phyloP scores from a whole-genome alignment of 768 basidiomycete species.

The Asterophora lycoperdoides region DNA sequence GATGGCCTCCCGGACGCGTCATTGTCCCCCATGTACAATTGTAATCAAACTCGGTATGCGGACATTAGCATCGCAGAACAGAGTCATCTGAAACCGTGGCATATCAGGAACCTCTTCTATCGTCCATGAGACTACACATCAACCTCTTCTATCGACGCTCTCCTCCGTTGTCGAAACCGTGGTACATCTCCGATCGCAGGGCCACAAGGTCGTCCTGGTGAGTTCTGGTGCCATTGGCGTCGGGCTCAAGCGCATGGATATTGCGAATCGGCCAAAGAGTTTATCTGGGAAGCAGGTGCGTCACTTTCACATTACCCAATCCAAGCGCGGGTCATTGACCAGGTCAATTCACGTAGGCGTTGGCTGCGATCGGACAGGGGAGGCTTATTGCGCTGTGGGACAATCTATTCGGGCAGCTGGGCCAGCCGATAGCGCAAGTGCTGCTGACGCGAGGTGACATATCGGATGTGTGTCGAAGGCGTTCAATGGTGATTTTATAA shows the following conservation, averaged over 20 bases:
- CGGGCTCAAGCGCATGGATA: constrained; percentile 86
- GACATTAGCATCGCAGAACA: constrained; percentile 6
- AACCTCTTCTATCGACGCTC: constrained; percentile 85
- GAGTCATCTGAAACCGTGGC: constrained; percentile 8
- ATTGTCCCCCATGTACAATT: constrained; percentile 52
- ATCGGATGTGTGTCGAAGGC: constrained; percentile 67
- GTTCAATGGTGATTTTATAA: constrained; percentile 9
- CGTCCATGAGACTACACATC: constrained; percentile 89
- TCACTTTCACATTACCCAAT: not conserved
- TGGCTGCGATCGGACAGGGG: constrained; percentile 97
- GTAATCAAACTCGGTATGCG: constrained; percentile 79
- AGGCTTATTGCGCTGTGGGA: constrained; percentile 96
- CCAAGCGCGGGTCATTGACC: not conserved
- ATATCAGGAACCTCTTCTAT: constrained; percentile 88
- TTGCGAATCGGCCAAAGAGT: constrained; percentile 75
- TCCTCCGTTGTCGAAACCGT: constrained; percentile 93
- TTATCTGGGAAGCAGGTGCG: constrained; percentile 88
- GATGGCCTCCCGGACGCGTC: constrained; percentile 22
- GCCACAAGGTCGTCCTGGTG: constrained; percentile 93
- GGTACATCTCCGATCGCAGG: constrained; percentile 65
- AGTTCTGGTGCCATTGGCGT: constrained; percentile 98
- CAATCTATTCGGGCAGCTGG: constrained; percentile 89
- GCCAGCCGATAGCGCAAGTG: constrained; percentile 94
- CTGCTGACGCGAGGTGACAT: constrained; percentile 94
- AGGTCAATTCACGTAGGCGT: constrained; percentile 49